Percentiles rank a stretch among this genome's conserved stretches.
Evolutionary conservation across 176 grass and related monocot genomes (phyloP).

Genomic region (Triticum monococcum): DNA sequence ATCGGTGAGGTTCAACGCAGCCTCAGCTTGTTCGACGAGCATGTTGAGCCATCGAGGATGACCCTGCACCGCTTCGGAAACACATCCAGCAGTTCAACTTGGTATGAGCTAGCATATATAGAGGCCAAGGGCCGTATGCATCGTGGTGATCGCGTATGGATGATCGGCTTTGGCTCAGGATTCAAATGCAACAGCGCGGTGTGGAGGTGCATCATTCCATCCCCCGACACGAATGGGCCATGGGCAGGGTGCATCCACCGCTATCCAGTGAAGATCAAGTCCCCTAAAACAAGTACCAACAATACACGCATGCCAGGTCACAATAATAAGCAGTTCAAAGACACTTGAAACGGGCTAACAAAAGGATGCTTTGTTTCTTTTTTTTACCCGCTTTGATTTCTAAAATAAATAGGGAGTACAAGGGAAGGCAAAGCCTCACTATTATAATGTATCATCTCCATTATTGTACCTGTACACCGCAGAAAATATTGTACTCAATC

Average conservation of each 20-base stretch:
- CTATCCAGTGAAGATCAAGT: constrained; percentile 40
- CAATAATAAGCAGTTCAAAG: too few species aligned
- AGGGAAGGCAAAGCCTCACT: too few species aligned
- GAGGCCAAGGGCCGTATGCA: constrained; percentile 55
- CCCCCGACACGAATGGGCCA: constrained; percentile 12
- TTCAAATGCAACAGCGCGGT: constrained; percentile 87
- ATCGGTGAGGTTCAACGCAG: constrained; percentile 22
- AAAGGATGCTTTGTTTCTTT: too few species aligned
- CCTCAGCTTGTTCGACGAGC: constrained; percentile 46
- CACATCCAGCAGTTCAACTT: constrained; percentile 54
- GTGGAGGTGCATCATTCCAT: constrained; percentile 47
- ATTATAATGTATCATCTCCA: too few species aligned
- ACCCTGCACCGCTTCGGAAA: constrained; percentile 68
- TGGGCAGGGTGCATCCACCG: constrained; percentile 53
- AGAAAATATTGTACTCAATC: neutral
- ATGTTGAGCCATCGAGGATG: constrained; percentile 66
- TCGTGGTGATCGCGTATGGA: constrained; percentile 47
- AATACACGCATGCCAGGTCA: too few species aligned
- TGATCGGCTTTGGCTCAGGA: constrained; percentile 64
- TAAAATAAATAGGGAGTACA: too few species aligned
- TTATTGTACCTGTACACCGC: too few species aligned
- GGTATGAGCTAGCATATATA: constrained; percentile 69
- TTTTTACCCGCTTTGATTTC: too few species aligned
- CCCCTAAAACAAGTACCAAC: neutral
- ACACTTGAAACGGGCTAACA: too few species aligned